These are phyloP conservation scores for Magnolia kwangsiensis DNA, from an alignment of 164 flowering plant species.

Conservation along the genomic window DNA sequence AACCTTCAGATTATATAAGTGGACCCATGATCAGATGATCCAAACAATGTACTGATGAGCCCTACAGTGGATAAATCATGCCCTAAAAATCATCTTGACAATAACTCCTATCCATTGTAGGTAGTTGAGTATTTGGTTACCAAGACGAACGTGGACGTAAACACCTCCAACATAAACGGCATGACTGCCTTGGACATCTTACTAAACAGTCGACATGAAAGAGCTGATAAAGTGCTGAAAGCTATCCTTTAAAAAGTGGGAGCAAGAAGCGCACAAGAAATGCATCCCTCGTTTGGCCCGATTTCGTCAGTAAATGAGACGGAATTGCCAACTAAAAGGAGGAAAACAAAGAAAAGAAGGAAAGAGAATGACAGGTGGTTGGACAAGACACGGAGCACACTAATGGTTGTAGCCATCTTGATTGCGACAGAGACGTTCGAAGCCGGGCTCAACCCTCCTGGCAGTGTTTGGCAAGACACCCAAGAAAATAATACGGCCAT, in stretches of 20 bases:
- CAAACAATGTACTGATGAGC: too few species aligned
- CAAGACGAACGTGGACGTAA: not conserved
- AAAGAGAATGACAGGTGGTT: not conserved
- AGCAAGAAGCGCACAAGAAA: not conserved
- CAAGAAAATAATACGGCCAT: not conserved
- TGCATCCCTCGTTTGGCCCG: not conserved
- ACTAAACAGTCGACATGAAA: not conserved
- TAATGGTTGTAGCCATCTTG: conserved; percentile 21
- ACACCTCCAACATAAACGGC: not conserved
- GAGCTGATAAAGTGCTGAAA: not conserved
- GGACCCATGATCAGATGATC: too few species aligned
- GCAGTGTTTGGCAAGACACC: not conserved
- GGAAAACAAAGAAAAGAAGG: not conserved
- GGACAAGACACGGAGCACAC: not conserved
- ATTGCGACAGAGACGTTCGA: conserved; percentile 20
- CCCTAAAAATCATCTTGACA: too few species aligned
- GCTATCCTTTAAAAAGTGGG: conserved; percentile 1
- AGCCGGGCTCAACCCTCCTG: conserved; percentile 26
- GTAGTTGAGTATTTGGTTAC: not conserved
- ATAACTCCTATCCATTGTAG: not conserved
- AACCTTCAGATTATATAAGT: too few species aligned
- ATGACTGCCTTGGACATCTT: conserved; percentile 5
- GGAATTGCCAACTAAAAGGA: not conserved
- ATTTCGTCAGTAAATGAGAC: not conserved
- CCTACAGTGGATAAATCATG: not conserved